phyloP scores from a whole-genome alignment of 75 land plant genomes.

The Chamaecyparis obtusa region DNA sequence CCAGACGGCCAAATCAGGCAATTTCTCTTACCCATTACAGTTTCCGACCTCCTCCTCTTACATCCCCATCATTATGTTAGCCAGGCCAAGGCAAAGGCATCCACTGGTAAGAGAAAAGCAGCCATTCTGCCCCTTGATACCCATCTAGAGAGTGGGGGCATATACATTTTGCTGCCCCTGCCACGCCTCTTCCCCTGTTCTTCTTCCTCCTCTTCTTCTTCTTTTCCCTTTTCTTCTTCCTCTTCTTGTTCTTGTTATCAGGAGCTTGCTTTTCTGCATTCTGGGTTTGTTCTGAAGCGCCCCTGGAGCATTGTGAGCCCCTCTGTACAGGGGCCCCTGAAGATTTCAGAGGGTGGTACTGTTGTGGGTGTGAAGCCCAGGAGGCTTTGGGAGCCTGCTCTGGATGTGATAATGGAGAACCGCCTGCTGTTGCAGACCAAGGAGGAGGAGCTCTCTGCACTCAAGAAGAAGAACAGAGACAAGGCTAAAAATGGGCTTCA shows the following conservation, averaged over 20 bases:
- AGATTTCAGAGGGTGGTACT: background rate
- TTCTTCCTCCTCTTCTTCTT: background rate
- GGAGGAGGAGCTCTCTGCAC: background rate
- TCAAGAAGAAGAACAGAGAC: background rate
- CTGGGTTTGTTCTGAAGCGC: background rate
- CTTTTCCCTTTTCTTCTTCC: background rate
- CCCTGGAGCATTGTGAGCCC: background rate
- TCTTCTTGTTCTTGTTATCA: background rate
- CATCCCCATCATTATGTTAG: conserved; percentile 3
- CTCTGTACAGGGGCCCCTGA: background rate
- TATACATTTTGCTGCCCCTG: background rate
- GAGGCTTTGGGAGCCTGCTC: conserved; percentile 10
- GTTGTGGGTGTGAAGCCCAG: background rate
- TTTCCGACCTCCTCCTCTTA: background rate
- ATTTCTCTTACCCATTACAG: background rate
- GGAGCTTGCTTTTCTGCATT: background rate
- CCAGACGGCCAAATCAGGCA: conserved; percentile 12
- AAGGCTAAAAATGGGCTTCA: background rate
- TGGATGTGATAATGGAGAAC: conserved; percentile 12
- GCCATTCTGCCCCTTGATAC: conserved; percentile 2
- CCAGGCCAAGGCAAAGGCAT: background rate
- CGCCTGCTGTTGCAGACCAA: conserved; percentile 3
- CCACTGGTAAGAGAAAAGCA: background rate
- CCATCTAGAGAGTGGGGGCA: background rate
- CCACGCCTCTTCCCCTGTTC: conserved; percentile 10